Evolutionary conservation across 1,284 basidiomycete species (phyloP).

Genomic region (Stereum hirsutum): DNA sequence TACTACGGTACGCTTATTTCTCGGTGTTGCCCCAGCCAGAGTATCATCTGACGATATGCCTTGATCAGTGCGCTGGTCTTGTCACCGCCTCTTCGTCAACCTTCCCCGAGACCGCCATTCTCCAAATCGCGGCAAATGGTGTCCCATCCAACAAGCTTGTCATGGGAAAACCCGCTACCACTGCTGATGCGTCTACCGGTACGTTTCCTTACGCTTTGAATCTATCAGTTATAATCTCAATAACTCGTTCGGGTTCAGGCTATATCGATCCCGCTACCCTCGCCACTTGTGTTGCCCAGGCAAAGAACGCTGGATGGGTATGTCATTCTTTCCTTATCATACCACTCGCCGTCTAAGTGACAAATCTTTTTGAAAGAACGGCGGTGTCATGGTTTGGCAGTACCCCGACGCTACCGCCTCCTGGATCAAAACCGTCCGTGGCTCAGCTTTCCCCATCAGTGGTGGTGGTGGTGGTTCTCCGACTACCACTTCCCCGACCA

Average conservation of each 20-base stretch:
- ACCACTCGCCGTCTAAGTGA: not conserved
- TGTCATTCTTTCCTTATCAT: slow-evolving; percentile 17
- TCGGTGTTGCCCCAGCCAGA: no score
- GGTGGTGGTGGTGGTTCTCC: no score
- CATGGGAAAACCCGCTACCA: slow-evolving; percentile 54
- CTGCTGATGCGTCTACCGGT: slow-evolving; percentile 44
- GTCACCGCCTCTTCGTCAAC: slow-evolving; percentile 40
- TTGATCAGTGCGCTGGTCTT: slow-evolving; percentile 42
- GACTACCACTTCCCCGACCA: no score
- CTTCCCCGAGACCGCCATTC: slow-evolving; percentile 42
- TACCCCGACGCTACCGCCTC: slow-evolving; percentile 33
- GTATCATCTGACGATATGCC: no score
- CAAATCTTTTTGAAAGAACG: slow-evolving; percentile 26
- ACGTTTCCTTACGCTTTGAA: no score
- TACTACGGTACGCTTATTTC: no score
- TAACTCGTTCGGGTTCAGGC: no score
- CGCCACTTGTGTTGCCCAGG: slow-evolving; percentile 46
- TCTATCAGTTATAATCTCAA: no score
- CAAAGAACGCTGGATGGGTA: slow-evolving; percentile 47
- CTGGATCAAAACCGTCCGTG: slow-evolving; percentile 40
- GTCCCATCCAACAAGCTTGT: slow-evolving; percentile 40
- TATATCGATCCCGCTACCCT: slow-evolving; percentile 44
- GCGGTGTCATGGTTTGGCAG: slow-evolving; percentile 45
- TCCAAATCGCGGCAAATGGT: slow-evolving; percentile 52
- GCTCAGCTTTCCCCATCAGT: no score